Base-by-base conservation (phyloP, 164 flowering plant species). In the Sextonia rubra region DNA sequence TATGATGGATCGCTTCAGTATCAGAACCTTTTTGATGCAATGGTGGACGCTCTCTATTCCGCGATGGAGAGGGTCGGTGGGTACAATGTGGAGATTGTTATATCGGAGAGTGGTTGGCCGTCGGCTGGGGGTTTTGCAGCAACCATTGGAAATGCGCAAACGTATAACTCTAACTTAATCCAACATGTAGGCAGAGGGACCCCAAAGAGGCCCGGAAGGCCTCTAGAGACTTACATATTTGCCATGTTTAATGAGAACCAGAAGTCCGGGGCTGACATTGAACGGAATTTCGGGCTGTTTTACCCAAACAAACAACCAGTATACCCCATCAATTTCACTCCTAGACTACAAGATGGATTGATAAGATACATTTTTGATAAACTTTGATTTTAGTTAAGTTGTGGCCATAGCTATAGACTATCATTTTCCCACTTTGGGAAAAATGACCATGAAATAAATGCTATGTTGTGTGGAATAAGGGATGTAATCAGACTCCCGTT, bases 211-310 rank as follows among this genome's bases (percentile, higher is more conserved):
- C 56, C 56, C 2, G 56, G 69, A 26, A 20, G 25, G 48, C 26
- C 58, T 20, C 24, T 73, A 3, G 73, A 77, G 69, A 73, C 73
- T 25, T 73, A 73, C 48, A 22, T 76, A 17, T 75, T 75, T 70
- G 70, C 77, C 4, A 64, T 71, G 47, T 75, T 75, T 52, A 66
- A 72, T 67, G 75, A 76, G 69, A 47, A 76, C 64, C 52, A 44
- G 47, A 76, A 72, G 75, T 8, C n/a, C 7, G 22, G 23, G 14
- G 47, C 62, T 7, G 72, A n/a, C 44, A 52, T 17, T 26, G 75
- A 77, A 56, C 44, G 25, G 18, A 49, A 72, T 58, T 77, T 61
- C 25, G 79, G 79, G 55, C 79, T 77, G 26, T 68, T 72, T 63
- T 24, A 55, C 18, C 79, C 79, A 12, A 37, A 32, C 37, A 72